Base-by-base conservation (phyloP, 495 filamentous ascomycete genomes). In the Lophiostoma macrostomum region DNA sequence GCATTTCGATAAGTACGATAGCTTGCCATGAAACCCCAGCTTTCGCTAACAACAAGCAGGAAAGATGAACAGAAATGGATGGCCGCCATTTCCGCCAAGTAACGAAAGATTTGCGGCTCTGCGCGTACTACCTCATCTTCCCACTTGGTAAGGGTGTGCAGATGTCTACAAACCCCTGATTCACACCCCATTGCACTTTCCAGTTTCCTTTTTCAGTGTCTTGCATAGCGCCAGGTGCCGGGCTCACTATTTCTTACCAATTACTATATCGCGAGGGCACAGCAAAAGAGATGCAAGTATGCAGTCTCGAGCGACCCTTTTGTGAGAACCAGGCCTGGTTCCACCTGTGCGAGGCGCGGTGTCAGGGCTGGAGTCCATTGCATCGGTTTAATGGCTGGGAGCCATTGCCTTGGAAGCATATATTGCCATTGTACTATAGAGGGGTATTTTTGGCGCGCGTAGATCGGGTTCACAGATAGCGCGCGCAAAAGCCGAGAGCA, bases 61-160 rank as follows among this genome's bases (percentile, higher is more conserved):
- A 79, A 81, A 53, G 90, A 96, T 65, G 86, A 91, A 70, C 84
- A 94, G 69, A 90, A 88, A 64, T 95, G 87, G 89, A 84, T 87
- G 71, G 79, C 85, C 14, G 90, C 82, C n/a, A 81, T 91, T 34
- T 75, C 78, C 50, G 77, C 85, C 16, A 72, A 64, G 47, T 74
- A 67, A 66, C 30, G 29, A 16, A 5, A 25, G 25, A 4, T 30
- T 44, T 53, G 49, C 25, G 36, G 49, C 27, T 35, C 23, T 25
- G 28, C 12, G 4, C n/a, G 50, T 30, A 10, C 6, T 11, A 40
- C 22, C 10, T 24, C 13, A n/a, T 16, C 41, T 31, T 19, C 38
- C 18, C 14, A 14, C 13, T 31, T 31, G 14, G 36, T n/a, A 32
- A 22, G 8, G 13, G 25, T 6, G 12, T 34, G 13, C 42, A 34